Base-by-base conservation (phyloP, 1,284 basidiomycete species). In the Vanrija humicola region DNA sequence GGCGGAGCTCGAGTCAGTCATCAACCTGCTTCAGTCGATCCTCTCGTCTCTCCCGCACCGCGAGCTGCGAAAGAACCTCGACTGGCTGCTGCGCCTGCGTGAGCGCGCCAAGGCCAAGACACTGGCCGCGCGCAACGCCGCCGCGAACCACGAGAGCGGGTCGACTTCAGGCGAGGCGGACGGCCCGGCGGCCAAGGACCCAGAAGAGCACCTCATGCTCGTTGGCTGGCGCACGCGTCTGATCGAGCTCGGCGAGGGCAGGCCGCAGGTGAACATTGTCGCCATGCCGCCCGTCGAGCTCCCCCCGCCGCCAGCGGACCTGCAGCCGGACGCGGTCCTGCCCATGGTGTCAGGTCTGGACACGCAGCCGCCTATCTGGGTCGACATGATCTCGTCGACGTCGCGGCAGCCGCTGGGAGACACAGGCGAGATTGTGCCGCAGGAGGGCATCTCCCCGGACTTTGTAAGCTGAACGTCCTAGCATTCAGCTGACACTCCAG, bases 201-300 rank as follows among this genome's bases (percentile, higher is more conserved):
- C 34, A 34, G 56, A 61, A 28, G 63, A 64, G 19, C 59, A 63
- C 48, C 38, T 56, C 10, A 58, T 55, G 25, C 52, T 69, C 10
- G 50, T 69, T 9, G 65, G 67, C 6, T 66, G 65, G 63, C 52
- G 57, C 14, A 69, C 67, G 7, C 48, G 65, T n/a, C 50, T 69
- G 19, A 67, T 69, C 43, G 61, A 66, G 43, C 55, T 50, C 16
- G 48, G 48, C n/a, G 39, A 50, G 48, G 47, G 47, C 12, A 5
- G 47, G 12, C 47, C 47, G 10, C 38, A 28, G 9, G 48, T 34
- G 26, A 25, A 23, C 5, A 39, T 50, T 8, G 39, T 28, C 6
- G 29, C 25, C 40, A 19, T 50, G 26, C 48, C 43, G 26, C 28
- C 48, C 0, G 21, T 28, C 6, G 29, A 39, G 14, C 26, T 48